Conservation (phyloP, 352 stramenopile genomes). For the Achlya hypogyna region DNA sequence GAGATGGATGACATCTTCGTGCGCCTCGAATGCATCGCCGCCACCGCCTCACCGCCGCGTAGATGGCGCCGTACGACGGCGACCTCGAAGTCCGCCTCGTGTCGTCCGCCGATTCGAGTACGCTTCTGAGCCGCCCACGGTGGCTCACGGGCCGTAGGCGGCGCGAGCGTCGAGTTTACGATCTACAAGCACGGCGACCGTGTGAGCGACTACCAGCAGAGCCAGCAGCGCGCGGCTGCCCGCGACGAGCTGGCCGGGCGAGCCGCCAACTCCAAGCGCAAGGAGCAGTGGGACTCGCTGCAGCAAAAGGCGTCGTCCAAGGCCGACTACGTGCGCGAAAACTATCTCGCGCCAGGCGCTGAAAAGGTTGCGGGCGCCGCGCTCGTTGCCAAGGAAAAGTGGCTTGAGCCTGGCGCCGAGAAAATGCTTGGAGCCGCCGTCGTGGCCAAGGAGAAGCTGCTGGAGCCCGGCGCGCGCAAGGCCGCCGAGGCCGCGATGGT, state of each 20-base stretch:
- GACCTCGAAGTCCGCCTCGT: background rate
- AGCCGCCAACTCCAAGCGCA: background rate
- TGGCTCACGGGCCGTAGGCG: background rate
- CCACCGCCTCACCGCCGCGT: too few species aligned
- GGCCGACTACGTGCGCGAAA: conserved; percentile 8
- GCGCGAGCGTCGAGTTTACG: background rate
- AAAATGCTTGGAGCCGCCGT: background rate
- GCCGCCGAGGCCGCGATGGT: background rate
- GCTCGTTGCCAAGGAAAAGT: background rate
- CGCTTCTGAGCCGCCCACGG: background rate
- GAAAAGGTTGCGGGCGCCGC: conserved; percentile 13
- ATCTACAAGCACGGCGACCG: conserved; percentile 12
- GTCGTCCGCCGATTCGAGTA: background rate
- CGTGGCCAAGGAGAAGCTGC: background rate
- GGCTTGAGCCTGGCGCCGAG: background rate
- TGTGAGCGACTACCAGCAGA: background rate
- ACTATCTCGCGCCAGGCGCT: background rate
- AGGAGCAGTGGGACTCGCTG: background rate
- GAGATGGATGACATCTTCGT: conserved; percentile 10
- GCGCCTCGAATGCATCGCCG: too few species aligned
- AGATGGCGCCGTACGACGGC: conserved; percentile 19
- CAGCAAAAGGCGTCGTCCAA: background rate
- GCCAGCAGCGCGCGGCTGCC: background rate
- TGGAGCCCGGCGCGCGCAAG: background rate
- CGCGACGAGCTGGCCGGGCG: background rate